These are phyloP conservation scores for Candida ortonii DNA, from an alignment of 805 yeast genomes.

Conservation along the genomic window DNA sequence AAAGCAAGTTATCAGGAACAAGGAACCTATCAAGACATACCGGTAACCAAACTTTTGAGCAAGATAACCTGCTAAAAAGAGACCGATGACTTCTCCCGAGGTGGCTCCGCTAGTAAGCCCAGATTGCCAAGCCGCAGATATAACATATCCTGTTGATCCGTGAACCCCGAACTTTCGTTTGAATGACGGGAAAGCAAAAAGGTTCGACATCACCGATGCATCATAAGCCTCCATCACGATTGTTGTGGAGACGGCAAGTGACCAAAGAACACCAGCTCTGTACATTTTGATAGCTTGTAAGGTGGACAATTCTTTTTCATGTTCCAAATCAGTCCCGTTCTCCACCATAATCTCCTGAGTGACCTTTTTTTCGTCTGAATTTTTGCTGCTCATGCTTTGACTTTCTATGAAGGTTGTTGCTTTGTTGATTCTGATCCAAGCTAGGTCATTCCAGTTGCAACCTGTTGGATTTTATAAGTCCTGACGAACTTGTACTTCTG, in stretches of 20 bases:
- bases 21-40: slow-evolving; percentile 33
- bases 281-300: slow-evolving; percentile 1
- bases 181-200: slow-evolving; percentile 35
- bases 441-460: no score
- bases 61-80: slow-evolving; percentile 38
- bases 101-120: slow-evolving; percentile 33
- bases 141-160: slow-evolving; percentile 25
- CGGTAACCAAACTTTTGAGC: slow-evolving; percentile 42
- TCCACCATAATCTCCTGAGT: no score
- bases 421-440: no score
- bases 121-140: slow-evolving; percentile 45
- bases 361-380: no score
- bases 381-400: no score
- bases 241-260: slow-evolving; percentile 1
- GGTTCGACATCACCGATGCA: slow-evolving; percentile 36
- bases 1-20: slow-evolving; percentile 31
- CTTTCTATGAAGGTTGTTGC: no score
- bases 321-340: no score
- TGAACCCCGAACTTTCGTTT: slow-evolving; percentile 34
- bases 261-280: slow-evolving; percentile 1
- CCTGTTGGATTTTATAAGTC: no score
- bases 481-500: no score
- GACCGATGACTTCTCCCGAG: slow-evolving; percentile 34
- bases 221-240: slow-evolving; percentile 32
- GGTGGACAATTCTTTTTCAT: slow-evolving; percentile 8